Conservation (phyloP, 2,329 filamentous ascomycete species). For the Helotiales sp. region DNA sequence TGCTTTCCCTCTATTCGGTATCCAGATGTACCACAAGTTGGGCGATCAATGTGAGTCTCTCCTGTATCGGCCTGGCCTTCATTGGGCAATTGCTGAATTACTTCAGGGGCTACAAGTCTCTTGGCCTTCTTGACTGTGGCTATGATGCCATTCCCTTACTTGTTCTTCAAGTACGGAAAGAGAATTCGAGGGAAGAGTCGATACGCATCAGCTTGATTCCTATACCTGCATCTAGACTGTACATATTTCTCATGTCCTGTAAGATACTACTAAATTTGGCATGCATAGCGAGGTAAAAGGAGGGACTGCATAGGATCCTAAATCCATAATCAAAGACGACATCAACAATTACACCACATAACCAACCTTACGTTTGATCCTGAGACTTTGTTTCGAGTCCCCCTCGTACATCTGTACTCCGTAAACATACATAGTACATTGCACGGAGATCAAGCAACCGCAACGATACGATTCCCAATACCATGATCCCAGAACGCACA, state of each 20-base stretch:
- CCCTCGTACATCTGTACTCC: background rate
- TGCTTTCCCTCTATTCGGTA: constrained; percentile 73
- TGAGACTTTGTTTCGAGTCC: background rate
- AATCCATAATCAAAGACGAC: background rate
- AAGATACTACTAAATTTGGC: background rate
- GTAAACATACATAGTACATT: background rate
- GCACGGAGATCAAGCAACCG: too few species aligned
- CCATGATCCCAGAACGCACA: background rate
- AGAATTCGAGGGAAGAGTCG: constrained; percentile 54
- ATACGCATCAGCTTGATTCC: constrained; percentile 42
- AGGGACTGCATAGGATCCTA: background rate
- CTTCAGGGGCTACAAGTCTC: constrained; percentile 56
- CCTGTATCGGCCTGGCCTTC: background rate
- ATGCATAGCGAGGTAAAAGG: constrained; percentile 14
- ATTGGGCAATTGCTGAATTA: background rate
- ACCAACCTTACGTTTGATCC: background rate
- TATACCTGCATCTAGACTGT: background rate
- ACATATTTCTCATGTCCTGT: background rate
- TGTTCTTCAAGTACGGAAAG: constrained; percentile 64
- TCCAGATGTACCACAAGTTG: constrained; percentile 69
- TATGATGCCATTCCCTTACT: constrained; percentile 64
- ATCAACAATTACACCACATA: background rate
- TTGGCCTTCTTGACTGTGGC: constrained; percentile 60
- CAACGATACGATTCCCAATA: constrained; percentile 1
- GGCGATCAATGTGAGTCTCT: constrained; percentile 56